phyloP scores from a whole-genome alignment of 805 yeast genomes.

The Kluyveromyces wickerhamii region DNA sequence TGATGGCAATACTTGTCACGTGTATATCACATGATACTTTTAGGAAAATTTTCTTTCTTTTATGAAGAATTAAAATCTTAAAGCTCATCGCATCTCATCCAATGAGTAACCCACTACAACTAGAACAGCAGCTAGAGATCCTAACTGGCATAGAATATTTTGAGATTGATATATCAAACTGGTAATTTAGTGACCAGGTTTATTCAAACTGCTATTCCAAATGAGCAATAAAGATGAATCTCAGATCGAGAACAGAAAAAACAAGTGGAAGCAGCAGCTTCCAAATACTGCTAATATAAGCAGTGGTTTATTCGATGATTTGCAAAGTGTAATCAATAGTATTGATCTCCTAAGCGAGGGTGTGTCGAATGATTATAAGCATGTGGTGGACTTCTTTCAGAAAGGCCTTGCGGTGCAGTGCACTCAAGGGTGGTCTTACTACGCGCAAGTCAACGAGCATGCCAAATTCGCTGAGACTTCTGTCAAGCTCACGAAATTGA shows the following conservation, averaged over 20 bases:
- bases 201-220: too few relatives aligned
- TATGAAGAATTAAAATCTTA: not conserved
- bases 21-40: not conserved
- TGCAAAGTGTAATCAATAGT: constrained; percentile 16
- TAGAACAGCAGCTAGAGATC: not conserved
- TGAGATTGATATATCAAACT: too few relatives aligned
- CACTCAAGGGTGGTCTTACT: constrained; percentile 41
- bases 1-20: too few relatives aligned
- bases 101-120: not conserved
- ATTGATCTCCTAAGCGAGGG: constrained; percentile 13
- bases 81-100: constrained; percentile 16
- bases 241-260: constrained; percentile 1
- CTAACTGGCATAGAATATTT: too few relatives aligned
- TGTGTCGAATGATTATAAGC: constrained; percentile 18
- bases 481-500: constrained; percentile 32
- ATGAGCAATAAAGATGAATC: not conserved
- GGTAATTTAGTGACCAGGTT: too few relatives aligned
- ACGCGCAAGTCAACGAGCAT: constrained; percentile 43
- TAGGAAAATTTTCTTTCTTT: not conserved
- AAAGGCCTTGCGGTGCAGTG: constrained; percentile 32
- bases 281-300: constrained; percentile 19
- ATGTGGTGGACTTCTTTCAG: constrained; percentile 27
- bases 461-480: constrained; percentile 40
- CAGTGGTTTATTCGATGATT: constrained; percentile 22
- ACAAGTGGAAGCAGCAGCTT: constrained; percentile 10